Conservation (phyloP, 106 monocot species). For the Allium sativum region DNA sequence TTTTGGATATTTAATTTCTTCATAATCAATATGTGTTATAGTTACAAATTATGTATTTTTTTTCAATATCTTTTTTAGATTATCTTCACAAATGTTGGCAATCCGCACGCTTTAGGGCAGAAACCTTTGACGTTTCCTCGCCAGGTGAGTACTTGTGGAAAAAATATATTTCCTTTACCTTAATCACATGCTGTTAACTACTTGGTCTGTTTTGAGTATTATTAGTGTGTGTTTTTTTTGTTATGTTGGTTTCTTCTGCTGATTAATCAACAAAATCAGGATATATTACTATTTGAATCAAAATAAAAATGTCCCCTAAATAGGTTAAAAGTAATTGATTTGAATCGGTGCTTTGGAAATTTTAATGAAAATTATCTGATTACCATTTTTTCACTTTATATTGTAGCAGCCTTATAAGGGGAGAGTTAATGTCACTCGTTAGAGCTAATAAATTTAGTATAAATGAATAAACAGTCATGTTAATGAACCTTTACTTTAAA, state of each 20-base stretch:
- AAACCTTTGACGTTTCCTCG: conserved; percentile 97
- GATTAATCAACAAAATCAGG: neutral
- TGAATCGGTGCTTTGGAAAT: neutral
- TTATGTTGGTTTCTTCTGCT: neutral
- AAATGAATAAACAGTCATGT: no score
- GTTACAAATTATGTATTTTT: neutral
- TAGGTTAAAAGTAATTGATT: neutral
- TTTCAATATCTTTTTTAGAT: conserved; percentile 40
- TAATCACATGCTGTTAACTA: neutral
- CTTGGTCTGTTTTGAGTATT: neutral
- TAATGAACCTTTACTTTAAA: neutral
- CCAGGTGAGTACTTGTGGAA: conserved; percentile 37
- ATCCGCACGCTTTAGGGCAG: conserved; percentile 95
- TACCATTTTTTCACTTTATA: neutral
- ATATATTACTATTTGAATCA: neutral
- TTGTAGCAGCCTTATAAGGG: neutral
- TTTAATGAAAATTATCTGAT: no score
- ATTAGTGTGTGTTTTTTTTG: neutral
- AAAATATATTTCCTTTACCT: neutral
- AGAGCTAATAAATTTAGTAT: no score
- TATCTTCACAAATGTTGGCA: conserved; percentile 97
- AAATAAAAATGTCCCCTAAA: no score
- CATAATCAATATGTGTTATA: no score
- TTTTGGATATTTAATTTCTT: neutral
- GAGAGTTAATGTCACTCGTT: no score